Conservation (phyloP, 257 asterid genomes). For the Penstemon eatonii region DNA sequence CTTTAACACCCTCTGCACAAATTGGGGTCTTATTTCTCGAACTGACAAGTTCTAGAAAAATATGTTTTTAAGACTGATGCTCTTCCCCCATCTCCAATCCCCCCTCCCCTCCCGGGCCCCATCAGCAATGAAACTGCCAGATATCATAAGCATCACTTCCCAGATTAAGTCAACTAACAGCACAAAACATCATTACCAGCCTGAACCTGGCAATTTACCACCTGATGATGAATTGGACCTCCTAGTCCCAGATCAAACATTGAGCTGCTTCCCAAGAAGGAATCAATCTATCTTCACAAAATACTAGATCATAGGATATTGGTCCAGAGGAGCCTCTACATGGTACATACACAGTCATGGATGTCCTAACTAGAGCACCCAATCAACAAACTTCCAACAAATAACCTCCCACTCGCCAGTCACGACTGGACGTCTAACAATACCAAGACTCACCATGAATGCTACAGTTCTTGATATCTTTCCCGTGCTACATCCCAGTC, state of each 20-base stretch:
- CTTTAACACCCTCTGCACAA: neutral
- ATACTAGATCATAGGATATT: neutral
- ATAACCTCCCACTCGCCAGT: neutral
- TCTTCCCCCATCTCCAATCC: slow-evolving; percentile 4
- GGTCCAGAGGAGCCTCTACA: neutral
- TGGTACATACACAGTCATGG: neutral
- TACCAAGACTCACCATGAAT: neutral
- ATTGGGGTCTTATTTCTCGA: neutral
- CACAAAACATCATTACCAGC: neutral
- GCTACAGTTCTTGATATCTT: slow-evolving; percentile 6
- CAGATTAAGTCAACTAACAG: slow-evolving; percentile 2
- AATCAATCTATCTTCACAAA: neutral
- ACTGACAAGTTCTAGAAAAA: neutral
- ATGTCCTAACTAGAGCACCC: neutral
- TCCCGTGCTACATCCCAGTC: neutral
- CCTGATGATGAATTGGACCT: neutral
- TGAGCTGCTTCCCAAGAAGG: slow-evolving; percentile 12
- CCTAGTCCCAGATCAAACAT: slow-evolving; percentile 13
- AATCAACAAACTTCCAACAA: neutral
- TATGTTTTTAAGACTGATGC: slow-evolving; percentile 12
- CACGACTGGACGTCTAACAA: neutral
- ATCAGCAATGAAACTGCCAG: neutral
- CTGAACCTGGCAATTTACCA: neutral
- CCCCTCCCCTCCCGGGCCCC: neutral
- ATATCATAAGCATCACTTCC: slow-evolving; percentile 11